phyloP scores from a whole-genome alignment of 306 rosid genomes.

The Ammopiptanthus mongolicus region DNA sequence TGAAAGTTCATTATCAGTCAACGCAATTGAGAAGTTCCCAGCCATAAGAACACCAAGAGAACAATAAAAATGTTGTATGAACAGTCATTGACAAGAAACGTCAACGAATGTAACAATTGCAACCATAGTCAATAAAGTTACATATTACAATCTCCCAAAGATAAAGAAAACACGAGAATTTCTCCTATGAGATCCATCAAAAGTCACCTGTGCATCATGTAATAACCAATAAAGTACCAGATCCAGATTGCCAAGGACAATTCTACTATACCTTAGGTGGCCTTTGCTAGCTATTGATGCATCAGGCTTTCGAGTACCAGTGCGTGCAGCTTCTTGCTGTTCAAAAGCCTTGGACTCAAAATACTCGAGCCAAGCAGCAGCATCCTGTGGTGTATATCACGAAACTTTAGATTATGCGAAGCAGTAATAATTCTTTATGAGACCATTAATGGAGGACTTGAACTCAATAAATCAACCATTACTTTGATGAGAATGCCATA shows the following conservation, averaged over 20 bases:
- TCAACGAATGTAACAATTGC: neutral
- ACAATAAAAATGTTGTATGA: neutral
- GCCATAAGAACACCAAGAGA: neutral
- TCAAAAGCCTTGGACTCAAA: slow-evolving; percentile 93
- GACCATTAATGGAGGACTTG: neutral
- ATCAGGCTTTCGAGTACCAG: slow-evolving; percentile 82
- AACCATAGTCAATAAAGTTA: neutral
- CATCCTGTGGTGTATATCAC: slow-evolving; percentile 55
- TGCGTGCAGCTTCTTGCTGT: slow-evolving; percentile 90
- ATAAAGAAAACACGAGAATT: neutral
- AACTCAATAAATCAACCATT: neutral
- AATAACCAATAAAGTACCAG: neutral
- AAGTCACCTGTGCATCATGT: neutral
- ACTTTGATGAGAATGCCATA: neutral
- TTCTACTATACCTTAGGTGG: slow-evolving; percentile 63
- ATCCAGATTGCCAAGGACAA: slow-evolving; percentile 4
- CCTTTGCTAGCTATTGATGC: slow-evolving; percentile 92
- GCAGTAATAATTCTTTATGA: neutral
- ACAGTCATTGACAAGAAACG: neutral
- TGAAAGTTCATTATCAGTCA: neutral
- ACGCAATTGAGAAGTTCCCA: neutral
- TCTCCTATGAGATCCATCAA: neutral
- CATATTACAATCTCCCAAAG: neutral
- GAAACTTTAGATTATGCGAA: neutral
- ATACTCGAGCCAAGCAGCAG: slow-evolving; percentile 94